These are phyloP conservation scores for Elongisporangium undulatum DNA, from an alignment of 352 stramenopile species.

Conservation along the genomic window DNA sequence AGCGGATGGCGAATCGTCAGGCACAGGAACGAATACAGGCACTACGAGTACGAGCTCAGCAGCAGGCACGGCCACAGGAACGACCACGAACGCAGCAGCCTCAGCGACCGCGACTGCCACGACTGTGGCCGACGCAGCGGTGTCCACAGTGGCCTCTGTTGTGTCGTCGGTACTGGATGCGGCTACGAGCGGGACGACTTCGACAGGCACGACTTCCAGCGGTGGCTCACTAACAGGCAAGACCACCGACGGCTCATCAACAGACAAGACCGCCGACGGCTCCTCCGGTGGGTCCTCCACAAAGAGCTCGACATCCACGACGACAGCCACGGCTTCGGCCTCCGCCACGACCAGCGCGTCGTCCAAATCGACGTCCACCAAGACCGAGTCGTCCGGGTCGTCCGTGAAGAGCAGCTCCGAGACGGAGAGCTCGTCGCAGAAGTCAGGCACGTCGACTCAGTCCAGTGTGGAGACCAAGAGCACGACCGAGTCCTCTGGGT, in stretches of 20 bases:
- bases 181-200: constrained; percentile 6
- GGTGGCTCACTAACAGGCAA: neutral
- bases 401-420: neutral
- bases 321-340: neutral
- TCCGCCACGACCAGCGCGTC: neutral
- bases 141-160: constrained; percentile 7
- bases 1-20: neutral
- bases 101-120: constrained; percentile 4
- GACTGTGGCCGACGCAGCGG: constrained; percentile 3
- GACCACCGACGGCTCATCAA: neutral
- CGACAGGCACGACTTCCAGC: constrained; percentile 1
- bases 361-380: neutral
- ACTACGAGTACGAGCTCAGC: neutral
- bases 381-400: neutral
- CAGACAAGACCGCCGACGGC: neutral
- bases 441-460: neutral
- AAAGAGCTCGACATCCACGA: neutral
- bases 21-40: neutral
- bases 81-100: constrained; percentile 3
- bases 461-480: neutral
- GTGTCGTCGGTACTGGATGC: neutral
- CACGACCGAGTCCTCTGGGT: neutral
- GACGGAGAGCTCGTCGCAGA: neutral
- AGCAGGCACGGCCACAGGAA: too few relatives aligned
- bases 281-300: neutral